Base-by-base conservation (phyloP, 2,329 filamentous ascomycete species). In the Emergomyces pasteurianus region DNA sequence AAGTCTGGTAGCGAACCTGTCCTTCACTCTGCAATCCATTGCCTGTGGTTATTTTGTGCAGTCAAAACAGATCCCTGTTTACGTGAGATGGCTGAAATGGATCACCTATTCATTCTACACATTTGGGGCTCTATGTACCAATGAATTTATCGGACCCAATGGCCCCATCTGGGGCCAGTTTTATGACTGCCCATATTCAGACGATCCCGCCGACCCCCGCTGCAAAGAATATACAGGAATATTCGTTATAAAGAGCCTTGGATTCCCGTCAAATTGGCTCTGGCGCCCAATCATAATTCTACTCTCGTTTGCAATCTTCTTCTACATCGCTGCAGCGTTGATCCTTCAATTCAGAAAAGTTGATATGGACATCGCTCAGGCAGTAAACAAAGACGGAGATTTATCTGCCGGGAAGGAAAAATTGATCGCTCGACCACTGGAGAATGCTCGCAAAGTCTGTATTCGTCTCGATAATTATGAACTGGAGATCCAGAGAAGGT, bases 31-130 rank as follows among this genome's bases (percentile, higher is more conserved):
- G 23, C 88, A 92, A 68, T 86, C 82, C 1, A 84, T 90, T 76
- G 85, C 85, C 0, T 90, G 87, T 64, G 88, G 88, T 0, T 90
- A 86, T 71, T 91, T 92, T 65, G 83, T 91, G 16, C 87, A 91
- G 70, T 79, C 80, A 12, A 83, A 88, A 59, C 84, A 85, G 5
- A 88, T 92, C 3, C 87, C 88, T 0, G 78, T 91, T 0, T 92
- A 90, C 66, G 83, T 90, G n/a, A 80, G 87, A 60, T 92, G 88
- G 88, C 75, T 88, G 1, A 91, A 90, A 62, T 77, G 74, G 74
- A 69, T 67, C 3, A 69, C 68, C 4, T 73, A 73, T 54, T 70
- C 69, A 0, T 71, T 68, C 68, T 91, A 90, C 67, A 81, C 81
- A 0, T 89, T 91, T 67, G 85, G 87, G 0, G 86, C 87, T 1